Base-by-base conservation (phyloP, 371 early-diverging fungal genomes). In the Coemansia linderi region DNA sequence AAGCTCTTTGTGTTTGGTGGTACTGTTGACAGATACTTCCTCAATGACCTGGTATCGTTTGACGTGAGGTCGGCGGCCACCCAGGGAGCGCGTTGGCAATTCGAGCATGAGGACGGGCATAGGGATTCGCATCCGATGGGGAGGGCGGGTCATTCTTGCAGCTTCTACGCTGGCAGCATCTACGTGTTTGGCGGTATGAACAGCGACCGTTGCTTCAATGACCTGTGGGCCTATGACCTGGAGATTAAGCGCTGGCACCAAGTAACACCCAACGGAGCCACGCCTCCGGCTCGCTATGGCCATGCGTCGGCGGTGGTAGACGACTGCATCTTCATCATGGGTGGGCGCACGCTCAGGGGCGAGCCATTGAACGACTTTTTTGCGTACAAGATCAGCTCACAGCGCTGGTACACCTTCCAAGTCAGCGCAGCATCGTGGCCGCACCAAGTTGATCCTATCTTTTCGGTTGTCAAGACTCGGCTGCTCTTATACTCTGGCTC, bases 1-100 rank as follows among this genome's bases (percentile, higher is more conserved):
- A 83, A 85, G 37, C 85, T 92, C 81, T 90, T 87, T 66, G 81
- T 92, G 58, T 88, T 87, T 80, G 91, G 92, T 63, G 92, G 92
- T 3, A 88, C 88, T 24, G 77, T 82, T n/a, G 85, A 87, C 31
- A 87, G 89, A 22, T 82, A 85, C 57, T 90, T 87, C 59, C 78
- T 90, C 60, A 86, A 88, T 67, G 92, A 92, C 69, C 78, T 92
- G 31, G 76, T 86, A 12, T 82, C 87, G 29, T 90, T 91, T 61
- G 89, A 92, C 57, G 82, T 87, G 54, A 87, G 82, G 48, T 68
- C 74, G 4, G 81, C 81, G 3, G 65, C 82, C 1, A 62, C 54
- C 36, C 59, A 61, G 36, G 81, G 81, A 0, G 72, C 81, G 22
- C 69, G 60, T 59, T 81, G 81, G 81, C 65, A 52, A 56, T 72